These are phyloP conservation scores for Eimeria sp. DNA, from an alignment of 169 alveolate genomes.

Conservation along the genomic window DNA sequence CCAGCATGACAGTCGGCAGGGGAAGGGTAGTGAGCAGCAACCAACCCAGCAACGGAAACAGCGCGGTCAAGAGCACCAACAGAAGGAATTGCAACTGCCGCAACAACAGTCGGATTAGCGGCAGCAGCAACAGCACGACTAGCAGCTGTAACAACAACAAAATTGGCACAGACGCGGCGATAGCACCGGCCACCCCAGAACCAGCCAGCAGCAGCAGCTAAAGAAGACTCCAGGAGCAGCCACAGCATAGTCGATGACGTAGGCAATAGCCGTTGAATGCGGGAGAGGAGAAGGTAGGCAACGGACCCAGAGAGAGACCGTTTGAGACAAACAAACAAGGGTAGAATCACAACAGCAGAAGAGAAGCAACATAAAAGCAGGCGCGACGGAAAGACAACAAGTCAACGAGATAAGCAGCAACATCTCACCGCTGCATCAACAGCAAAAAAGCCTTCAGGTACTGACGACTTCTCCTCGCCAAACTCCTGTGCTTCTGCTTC, in stretches of 20 bases:
- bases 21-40: background rate
- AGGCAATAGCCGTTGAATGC: background rate
- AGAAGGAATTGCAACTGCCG: background rate
- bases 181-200: background rate
- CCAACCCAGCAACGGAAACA: background rate
- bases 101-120: no score
- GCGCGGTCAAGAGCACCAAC: background rate
- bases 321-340: background rate
- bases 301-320: background rate
- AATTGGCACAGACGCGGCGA: background rate
- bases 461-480: background rate
- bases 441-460: background rate
- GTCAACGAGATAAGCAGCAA: constrained; percentile 53
- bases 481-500: background rate
- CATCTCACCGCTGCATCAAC: constrained; percentile 44
- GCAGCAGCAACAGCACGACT: no score
- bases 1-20: constrained; percentile 8
- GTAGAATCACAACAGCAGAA: background rate
- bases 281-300: background rate
- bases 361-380: no score
- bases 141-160: no score
- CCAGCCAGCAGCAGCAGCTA: constrained; percentile 10
- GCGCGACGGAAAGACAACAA: background rate
- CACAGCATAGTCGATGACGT: background rate
- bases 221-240: constrained; percentile 17